phyloP scores from a whole-genome alignment of 176 grass and related monocot genomes.

The Avena atlantica region DNA sequence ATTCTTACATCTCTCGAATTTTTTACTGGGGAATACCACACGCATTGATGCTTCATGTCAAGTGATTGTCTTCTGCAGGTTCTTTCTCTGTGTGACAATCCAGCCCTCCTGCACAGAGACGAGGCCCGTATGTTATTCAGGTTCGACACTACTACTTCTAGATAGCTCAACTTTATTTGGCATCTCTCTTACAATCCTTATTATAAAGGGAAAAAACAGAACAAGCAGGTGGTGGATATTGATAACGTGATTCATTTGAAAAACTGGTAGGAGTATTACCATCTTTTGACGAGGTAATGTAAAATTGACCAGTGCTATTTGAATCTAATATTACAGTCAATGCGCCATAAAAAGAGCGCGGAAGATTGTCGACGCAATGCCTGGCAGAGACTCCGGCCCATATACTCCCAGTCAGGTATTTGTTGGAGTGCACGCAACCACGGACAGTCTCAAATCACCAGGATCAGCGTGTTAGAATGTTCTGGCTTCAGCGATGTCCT shows the following conservation, averaged over 20 bases:
- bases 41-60: neutral
- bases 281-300: neutral
- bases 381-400: slow-evolving; percentile 52
- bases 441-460: too few relatives aligned
- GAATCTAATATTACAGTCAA: slow-evolving; percentile 43
- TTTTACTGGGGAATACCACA: neutral
- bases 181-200: neutral
- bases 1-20: neutral
- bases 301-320: neutral
- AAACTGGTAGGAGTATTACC: neutral
- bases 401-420: slow-evolving; percentile 69
- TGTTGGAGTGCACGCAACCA: neutral
- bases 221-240: neutral
- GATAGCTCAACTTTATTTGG: neutral
- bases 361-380: slow-evolving; percentile 53
- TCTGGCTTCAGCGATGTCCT: neutral
- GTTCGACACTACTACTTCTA: slow-evolving; percentile 4
- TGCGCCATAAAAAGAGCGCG: slow-evolving; percentile 64
- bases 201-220: neutral
- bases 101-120: slow-evolving; percentile 57
- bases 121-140: slow-evolving; percentile 64
- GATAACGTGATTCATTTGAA: neutral
- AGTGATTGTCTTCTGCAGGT: slow-evolving; percentile 45
- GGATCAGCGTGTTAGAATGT: too few relatives aligned
- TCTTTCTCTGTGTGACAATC: slow-evolving; percentile 76